Base-by-base conservation (phyloP, 2,329 filamentous ascomycete genomes). In the Trichoderma afroharzianum region DNA sequence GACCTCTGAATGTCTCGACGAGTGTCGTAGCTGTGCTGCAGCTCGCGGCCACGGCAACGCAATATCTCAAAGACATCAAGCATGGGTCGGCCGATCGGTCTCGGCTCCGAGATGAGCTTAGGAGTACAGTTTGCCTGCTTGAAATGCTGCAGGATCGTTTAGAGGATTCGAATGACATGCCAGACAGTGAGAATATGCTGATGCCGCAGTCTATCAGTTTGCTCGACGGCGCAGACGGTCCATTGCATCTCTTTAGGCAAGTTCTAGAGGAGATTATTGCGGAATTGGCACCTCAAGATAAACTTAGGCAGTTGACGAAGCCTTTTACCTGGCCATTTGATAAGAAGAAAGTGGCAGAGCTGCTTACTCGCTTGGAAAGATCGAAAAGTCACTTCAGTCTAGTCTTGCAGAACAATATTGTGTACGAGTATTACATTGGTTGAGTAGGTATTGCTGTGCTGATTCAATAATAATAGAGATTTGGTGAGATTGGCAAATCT, bases 71-170 rank as follows among this genome's bases (percentile, higher is more conserved):
- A 32, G 68, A 72, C 28, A 26, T 70, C 15, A 73, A 72, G 18
- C 21, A 66, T 36, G 61, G 72, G 32, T 72, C 70, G 1, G n/a
- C 59, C n/a, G 70, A 73, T 21, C 63, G 72, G n/a, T 26, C 63
- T 24, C 39, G 43, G 28, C 59, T 63, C 12, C 72, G 61, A 26
- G 61, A 73, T 26, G 72, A 70, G 53, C 70, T 70, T 18, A 64
- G 70, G 15, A 66, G 61, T 26, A 61, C 15, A 3, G 30, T 43
- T 9, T 73, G 72, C 12, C 43, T 67, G 15, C 53, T 73, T 8
- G 72, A 72, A 21, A 73, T 72, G 61, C 30, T 70, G 4, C 59
- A 70, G 33, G 72, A 67, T n/a, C 72, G 64, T 24, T 12, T 73
- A 14, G 70, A 70, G n/a, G 64, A 73, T 26, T 21, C 14, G 7